phyloP scores from a whole-genome alignment of 2,329 filamentous ascomycete genomes.

The Cercospora berteroae region DNA sequence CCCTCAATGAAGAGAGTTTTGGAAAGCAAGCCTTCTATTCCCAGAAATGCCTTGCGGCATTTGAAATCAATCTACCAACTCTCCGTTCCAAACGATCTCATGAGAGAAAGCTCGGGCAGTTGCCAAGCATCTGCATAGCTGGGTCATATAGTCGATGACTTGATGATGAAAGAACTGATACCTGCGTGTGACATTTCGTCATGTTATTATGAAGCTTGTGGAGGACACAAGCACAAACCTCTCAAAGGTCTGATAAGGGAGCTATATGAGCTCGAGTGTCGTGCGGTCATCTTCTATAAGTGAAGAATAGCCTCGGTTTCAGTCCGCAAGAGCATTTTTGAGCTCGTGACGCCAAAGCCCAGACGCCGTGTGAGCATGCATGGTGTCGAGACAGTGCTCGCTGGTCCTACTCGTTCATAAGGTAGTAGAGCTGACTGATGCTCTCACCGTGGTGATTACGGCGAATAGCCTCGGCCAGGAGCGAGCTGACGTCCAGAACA shows the following conservation, averaged over 20 bases:
- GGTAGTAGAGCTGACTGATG: slow-evolving; percentile 55
- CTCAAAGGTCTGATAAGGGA: neutral
- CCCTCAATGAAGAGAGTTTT: slow-evolving; percentile 30
- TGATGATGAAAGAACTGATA: neutral
- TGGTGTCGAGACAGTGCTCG: neutral
- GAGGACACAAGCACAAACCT: neutral
- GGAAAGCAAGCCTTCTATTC: slow-evolving; percentile 40
- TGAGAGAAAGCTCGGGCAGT: slow-evolving; percentile 43
- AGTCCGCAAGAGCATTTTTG: neutral
- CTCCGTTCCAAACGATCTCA: slow-evolving; percentile 47
- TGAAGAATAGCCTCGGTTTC: neutral
- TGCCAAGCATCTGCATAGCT: slow-evolving; percentile 46
- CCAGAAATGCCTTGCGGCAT: slow-evolving; percentile 21
- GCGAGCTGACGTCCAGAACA: slow-evolving; percentile 80
- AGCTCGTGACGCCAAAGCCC: neutral
- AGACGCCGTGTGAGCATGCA: neutral
- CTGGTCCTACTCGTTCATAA: slow-evolving; percentile 34
- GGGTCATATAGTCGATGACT: slow-evolving; percentile 29
- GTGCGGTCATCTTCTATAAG: neutral
- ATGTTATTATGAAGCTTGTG: neutral
- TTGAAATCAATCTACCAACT: slow-evolving; percentile 43
- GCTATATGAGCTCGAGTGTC: neutral
- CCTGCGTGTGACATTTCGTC: neutral
- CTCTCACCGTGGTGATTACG: slow-evolving; percentile 95
- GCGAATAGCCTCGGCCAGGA: slow-evolving; percentile 88